These are phyloP conservation scores for Vigna reflexopilosa DNA, from an alignment of 306 rosid species.

Conservation along the genomic window DNA sequence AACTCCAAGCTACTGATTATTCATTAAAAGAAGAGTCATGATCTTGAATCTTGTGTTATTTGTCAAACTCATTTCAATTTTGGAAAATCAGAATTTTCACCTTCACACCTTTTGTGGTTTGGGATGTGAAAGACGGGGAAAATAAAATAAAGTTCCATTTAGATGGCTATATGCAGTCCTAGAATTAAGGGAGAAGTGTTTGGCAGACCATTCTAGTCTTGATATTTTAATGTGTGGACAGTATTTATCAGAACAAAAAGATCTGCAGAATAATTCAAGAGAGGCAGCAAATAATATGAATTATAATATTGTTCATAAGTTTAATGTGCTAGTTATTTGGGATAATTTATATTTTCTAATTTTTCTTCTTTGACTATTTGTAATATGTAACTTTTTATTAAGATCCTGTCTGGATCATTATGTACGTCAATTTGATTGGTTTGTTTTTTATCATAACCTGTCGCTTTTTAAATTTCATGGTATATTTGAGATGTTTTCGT, in stretches of 20 bases:
- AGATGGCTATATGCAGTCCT: neutral
- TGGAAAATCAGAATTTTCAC: slow-evolving; percentile 18
- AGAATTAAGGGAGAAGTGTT: slow-evolving; percentile 3
- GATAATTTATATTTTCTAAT: slow-evolving; percentile 11
- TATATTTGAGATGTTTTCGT: too few species aligned
- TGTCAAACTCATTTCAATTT: slow-evolving; percentile 21
- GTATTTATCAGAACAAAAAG: slow-evolving; percentile 1
- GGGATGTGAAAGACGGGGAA: neutral
- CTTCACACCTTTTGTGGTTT: neutral
- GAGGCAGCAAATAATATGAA: slow-evolving; percentile 28
- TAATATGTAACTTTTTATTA: neutral
- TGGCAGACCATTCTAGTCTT: neutral
- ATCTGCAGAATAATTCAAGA: neutral
- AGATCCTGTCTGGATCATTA: neutral
- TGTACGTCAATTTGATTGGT: neutral
- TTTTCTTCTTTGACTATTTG: slow-evolving; percentile 13
- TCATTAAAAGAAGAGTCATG: slow-evolving; percentile 12
- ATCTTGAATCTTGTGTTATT: slow-evolving; percentile 22
- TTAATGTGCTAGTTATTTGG: slow-evolving; percentile 9
- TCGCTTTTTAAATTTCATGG: too few species aligned
- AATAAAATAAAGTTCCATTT: slow-evolving; percentile 18
- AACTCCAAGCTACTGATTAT: slow-evolving; percentile 32
- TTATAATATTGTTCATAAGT: slow-evolving; percentile 23
- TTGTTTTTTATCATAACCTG: neutral
- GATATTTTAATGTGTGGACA: slow-evolving; percentile 6